A percentile compares a stretch with the other conserved stretches of the same genome.
Conservation (phyloP, 2,329 filamentous ascomycete genomes). For the Endothia cerciana region DNA sequence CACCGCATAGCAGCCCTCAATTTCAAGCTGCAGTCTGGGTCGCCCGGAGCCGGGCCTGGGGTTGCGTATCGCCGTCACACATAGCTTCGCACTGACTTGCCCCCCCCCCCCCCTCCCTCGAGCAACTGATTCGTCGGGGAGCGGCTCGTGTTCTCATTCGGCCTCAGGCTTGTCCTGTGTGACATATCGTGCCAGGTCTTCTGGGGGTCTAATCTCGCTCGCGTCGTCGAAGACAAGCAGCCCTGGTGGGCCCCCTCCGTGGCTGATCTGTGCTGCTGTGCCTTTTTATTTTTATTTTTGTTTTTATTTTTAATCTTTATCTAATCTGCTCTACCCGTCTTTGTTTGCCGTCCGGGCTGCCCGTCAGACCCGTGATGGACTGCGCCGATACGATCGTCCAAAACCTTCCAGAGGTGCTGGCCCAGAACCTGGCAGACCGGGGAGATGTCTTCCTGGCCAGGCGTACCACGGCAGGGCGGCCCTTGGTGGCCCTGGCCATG, state of each 20-base stretch:
- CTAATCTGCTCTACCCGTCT: not conserved
- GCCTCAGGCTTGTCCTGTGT: conserved; percentile 18
- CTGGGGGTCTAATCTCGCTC: conserved; percentile 8
- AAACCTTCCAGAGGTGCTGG: conserved; percentile 61
- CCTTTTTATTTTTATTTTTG: too few species aligned
- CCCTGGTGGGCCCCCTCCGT: conserved; percentile 8
- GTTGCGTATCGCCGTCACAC: conserved; percentile 18
- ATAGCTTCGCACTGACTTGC: conserved; percentile 17
- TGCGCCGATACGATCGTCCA: conserved; percentile 37
- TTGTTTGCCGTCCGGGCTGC: conserved; percentile 16
- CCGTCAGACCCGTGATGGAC: conserved; percentile 15
- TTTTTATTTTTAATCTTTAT: too few species aligned
- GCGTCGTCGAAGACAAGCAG: conserved; percentile 18
- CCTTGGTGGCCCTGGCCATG: conserved; percentile 42
- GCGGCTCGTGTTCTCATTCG: conserved; percentile 21
- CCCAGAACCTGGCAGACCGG: conserved; percentile 55
- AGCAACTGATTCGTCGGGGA: conserved; percentile 18
- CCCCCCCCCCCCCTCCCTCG: too few species aligned
- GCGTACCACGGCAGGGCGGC: conserved; percentile 57
- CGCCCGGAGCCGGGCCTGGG: conserved; percentile 9
- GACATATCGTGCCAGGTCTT: conserved; percentile 14
- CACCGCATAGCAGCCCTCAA: conserved; percentile 17
- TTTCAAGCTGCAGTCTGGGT: conserved; percentile 24
- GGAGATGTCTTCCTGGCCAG: conserved; percentile 52
- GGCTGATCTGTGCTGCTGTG: conserved; percentile 13